phyloP scores from a whole-genome alignment of 2,329 filamentous ascomycete species.

The Talaromyces verruculosus region DNA sequence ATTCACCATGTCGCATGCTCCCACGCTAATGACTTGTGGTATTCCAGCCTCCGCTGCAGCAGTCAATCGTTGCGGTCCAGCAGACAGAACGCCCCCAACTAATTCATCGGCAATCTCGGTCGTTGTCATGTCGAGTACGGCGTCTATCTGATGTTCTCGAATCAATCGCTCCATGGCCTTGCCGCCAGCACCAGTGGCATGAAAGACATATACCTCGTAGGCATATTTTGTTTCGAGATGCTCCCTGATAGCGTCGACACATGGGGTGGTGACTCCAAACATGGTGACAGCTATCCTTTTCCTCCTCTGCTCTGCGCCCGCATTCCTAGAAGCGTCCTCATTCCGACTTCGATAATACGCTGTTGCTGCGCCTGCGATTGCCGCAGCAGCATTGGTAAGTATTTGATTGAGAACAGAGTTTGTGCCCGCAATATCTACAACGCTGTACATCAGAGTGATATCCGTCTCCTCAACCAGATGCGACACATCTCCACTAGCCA shows the following conservation, averaged over 20 bases:
- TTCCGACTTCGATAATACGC: slow-evolving; percentile 32
- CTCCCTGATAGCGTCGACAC: slow-evolving; percentile 56
- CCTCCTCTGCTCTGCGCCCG: slow-evolving; percentile 29
- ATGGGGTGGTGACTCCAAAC: slow-evolving; percentile 72
- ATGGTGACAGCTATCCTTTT: slow-evolving; percentile 65
- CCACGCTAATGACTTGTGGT: slow-evolving; percentile 57
- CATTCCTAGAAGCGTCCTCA: slow-evolving; percentile 27
- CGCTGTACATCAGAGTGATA: slow-evolving; percentile 68
- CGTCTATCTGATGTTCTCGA: slow-evolving; percentile 59
- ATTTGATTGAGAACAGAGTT: slow-evolving; percentile 61
- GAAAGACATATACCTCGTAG: slow-evolving; percentile 65
- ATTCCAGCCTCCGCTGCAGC: slow-evolving; percentile 59
- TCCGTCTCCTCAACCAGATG: slow-evolving; percentile 68
- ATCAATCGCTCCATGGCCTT: slow-evolving; percentile 67
- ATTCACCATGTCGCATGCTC: slow-evolving; percentile 62
- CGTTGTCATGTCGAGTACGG: slow-evolving; percentile 69
- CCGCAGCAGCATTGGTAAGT: slow-evolving; percentile 62
- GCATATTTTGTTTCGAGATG: slow-evolving; percentile 49
- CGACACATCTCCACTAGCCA: slow-evolving; percentile 65
- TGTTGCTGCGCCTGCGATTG: slow-evolving; percentile 59
- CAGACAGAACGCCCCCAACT: slow-evolving; percentile 63
- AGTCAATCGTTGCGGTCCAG: slow-evolving; percentile 57
- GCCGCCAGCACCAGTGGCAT: slow-evolving; percentile 68
- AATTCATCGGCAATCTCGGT: slow-evolving; percentile 67
- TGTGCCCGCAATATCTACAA: slow-evolving; percentile 68